A percentile compares a stretch with the other conserved stretches of the same genome.
These are phyloP conservation scores for Echites panduratus DNA, from an alignment of 257 asterid genomes.

Conservation along the genomic window DNA sequence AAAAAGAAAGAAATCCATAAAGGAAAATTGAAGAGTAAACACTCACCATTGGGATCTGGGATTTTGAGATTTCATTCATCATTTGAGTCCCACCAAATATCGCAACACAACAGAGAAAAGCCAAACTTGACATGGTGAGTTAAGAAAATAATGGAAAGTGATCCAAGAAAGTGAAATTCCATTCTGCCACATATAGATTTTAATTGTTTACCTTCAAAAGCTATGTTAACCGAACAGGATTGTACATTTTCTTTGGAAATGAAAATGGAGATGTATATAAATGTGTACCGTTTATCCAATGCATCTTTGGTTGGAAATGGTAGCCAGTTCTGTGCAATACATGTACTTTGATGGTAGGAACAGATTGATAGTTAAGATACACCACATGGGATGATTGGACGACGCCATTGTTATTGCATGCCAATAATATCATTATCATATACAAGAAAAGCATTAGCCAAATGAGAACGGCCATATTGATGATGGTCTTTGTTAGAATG, in stretches of 20 bases:
- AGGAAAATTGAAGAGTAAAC: neutral
- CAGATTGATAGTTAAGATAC: conserved; percentile 16
- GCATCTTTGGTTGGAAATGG: conserved; percentile 54
- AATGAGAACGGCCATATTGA: neutral
- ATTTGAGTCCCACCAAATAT: neutral
- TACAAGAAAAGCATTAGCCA: neutral
- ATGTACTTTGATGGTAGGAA: neutral
- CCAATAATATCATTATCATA: neutral
- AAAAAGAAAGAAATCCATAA: neutral
- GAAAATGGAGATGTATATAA: no score
- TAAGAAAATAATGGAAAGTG: neutral
- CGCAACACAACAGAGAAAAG: neutral
- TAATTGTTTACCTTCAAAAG: no score
- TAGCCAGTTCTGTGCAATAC: conserved; percentile 43
- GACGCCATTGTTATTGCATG: conserved; percentile 9
- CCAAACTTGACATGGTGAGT: neutral
- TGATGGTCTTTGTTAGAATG: neutral
- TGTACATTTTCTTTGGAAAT: no score
- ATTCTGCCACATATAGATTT: no score
- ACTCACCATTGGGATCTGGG: conserved; percentile 43
- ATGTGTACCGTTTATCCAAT: conserved; percentile 47
- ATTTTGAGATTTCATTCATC: conserved; percentile 5
- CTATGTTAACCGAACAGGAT: no score
- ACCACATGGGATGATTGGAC: conserved; percentile 28
- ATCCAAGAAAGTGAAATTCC: no score